phyloP scores from a whole-genome alignment of 2,329 filamentous ascomycete genomes.

The Alternaria arbusti region DNA sequence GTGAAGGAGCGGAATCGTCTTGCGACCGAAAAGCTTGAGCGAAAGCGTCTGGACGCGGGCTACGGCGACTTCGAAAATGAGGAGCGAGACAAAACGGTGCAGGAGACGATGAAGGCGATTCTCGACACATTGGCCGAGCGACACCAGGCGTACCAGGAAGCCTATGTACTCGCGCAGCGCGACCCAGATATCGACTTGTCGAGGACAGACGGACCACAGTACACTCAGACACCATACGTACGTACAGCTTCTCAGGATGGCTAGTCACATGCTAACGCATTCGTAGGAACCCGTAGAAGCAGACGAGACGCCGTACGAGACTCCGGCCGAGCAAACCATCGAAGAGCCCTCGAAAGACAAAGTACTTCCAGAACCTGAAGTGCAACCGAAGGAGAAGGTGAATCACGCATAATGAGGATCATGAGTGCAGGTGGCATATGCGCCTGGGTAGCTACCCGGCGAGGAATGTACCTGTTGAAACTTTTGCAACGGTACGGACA shows the following conservation, averaged over 20 bases:
- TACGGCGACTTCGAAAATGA: constrained; percentile 75
- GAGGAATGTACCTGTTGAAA: neutral
- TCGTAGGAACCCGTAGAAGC: constrained; percentile 27
- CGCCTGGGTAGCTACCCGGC: neutral
- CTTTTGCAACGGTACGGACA: neutral
- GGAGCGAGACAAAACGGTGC: constrained; percentile 70
- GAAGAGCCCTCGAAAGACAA: constrained; percentile 6
- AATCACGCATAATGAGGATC: constrained; percentile 14
- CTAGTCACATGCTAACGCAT: constrained; percentile 7
- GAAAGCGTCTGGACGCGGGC: constrained; percentile 69
- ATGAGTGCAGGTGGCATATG: neutral
- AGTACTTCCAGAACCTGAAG: neutral
- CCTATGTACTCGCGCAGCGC: constrained; percentile 63
- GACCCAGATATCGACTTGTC: constrained; percentile 55
- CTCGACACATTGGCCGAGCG: constrained; percentile 86
- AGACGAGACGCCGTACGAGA: constrained; percentile 15
- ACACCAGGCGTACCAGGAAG: constrained; percentile 86
- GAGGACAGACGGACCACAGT: constrained; percentile 33
- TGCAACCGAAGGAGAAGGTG: constrained; percentile 20
- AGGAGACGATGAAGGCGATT: constrained; percentile 79
- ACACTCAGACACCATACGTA: constrained; percentile 35
- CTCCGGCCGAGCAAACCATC: neutral
- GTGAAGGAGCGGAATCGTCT: constrained; percentile 89
- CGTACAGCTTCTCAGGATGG: neutral
- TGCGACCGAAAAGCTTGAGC: constrained; percentile 76